These are phyloP conservation scores for Leucaena leucocephala DNA, from an alignment of 306 rosid species.

Conservation along the genomic window DNA sequence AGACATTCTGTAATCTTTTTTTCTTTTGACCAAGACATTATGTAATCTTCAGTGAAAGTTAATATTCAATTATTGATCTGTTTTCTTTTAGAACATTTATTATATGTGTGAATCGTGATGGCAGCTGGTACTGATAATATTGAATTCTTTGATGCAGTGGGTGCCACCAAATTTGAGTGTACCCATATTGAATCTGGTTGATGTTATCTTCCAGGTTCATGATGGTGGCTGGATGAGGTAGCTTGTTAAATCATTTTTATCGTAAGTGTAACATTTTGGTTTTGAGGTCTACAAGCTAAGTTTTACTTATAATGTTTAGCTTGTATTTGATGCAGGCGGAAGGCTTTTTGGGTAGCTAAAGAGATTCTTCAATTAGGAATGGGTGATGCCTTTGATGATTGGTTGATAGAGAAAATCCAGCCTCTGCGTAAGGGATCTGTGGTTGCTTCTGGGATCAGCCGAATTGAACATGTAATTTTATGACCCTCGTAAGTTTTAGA, in stretches of 20 bases:
- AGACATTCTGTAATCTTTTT: constrained; percentile 15
- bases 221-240: constrained; percentile 99
- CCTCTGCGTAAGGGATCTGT: constrained; percentile 88
- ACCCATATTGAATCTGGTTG: constrained; percentile 90
- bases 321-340: constrained; percentile 58
- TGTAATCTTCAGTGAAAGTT: constrained; percentile 13
- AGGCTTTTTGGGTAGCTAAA: constrained; percentile 99
- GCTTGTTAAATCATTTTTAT: constrained; percentile 24
- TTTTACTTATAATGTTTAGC: constrained; percentile 34
- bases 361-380: constrained; percentile 93
- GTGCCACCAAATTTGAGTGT: constrained; percentile 91
- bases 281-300: constrained; percentile 23
- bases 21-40: constrained; percentile 1
- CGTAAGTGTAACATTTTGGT: constrained; percentile 5
- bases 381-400: constrained; percentile 99
- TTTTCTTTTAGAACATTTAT: constrained; percentile 11
- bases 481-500: constrained; percentile 12
- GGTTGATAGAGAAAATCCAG: constrained; percentile 92
- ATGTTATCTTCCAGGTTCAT: constrained; percentile 90
- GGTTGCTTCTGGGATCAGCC: constrained; percentile 80
- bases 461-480: constrained; percentile 77
- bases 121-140: constrained; percentile 37
- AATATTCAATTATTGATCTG: constrained; percentile 15
- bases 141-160: constrained; percentile 70
- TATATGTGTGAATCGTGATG: constrained; percentile 18